Percentiles rank a stretch among this genome's conserved stretches.
phyloP scores from a whole-genome alignment of 1,284 basidiomycete genomes.

The Boletellus deceptivus region DNA sequence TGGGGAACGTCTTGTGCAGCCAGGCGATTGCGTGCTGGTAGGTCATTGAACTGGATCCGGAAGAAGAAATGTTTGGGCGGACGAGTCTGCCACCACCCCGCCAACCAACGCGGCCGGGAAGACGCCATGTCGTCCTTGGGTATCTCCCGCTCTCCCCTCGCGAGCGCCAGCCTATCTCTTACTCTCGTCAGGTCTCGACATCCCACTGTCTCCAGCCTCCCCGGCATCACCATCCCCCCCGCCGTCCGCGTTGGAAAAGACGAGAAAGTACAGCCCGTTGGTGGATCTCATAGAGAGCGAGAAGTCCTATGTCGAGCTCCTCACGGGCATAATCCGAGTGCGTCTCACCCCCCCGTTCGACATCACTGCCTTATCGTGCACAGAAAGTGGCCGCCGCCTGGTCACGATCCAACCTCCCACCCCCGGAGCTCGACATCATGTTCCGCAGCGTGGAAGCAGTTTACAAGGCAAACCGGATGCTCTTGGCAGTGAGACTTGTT shows the following conservation, averaged over 20 bases:
- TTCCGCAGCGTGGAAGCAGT: constrained; percentile 91
- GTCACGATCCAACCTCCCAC: constrained; percentile 93
- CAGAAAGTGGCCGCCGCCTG: constrained; percentile 97
- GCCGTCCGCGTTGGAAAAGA: constrained; percentile 39
- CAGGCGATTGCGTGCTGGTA: constrained; percentile 32
- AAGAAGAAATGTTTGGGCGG: background rate
- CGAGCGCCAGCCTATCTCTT: constrained; percentile 8
- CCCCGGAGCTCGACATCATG: constrained; percentile 88
- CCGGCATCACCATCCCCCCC: constrained; percentile 25
- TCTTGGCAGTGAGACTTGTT: constrained; percentile 62
- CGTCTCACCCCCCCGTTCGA: constrained; percentile 31
- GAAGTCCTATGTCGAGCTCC: constrained; percentile 87
- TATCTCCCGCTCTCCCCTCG: constrained; percentile 16
- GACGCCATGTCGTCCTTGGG: constrained; percentile 28
- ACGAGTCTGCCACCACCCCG: constrained; percentile 29
- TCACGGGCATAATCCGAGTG: constrained; percentile 89
- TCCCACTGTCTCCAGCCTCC: constrained; percentile 29
- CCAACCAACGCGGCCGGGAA: constrained; percentile 29
- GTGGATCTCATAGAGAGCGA: constrained; percentile 94
- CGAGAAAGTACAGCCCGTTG: constrained; percentile 78
- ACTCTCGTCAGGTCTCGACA: constrained; percentile 24
- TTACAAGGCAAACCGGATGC: constrained; percentile 85
- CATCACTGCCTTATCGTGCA: constrained; percentile 14
- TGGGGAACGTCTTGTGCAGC: constrained; percentile 41
- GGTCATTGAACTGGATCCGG: constrained; percentile 16